Conservation (phyloP, 139 green algal species). For the Coccomyxa sp. region DNA sequence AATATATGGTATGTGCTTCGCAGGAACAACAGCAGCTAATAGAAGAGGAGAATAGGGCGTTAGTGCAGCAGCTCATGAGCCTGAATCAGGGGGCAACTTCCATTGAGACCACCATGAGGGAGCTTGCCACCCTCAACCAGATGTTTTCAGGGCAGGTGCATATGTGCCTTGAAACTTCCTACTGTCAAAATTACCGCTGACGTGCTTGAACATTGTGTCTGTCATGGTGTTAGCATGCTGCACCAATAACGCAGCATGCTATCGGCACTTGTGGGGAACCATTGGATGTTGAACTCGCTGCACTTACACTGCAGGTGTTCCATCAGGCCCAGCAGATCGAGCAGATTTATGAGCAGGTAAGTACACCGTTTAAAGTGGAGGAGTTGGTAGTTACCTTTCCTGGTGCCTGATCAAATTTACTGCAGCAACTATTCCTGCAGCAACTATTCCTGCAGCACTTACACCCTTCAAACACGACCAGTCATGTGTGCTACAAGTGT, state of each 20-base stretch:
- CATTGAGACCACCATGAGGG: constrained; percentile 59
- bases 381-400: no score
- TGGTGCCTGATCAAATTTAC: not conserved
- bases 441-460: not conserved
- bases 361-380: not conserved
- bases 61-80: constrained; percentile 53
- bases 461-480: not conserved
- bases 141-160: constrained; percentile 28
- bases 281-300: no score
- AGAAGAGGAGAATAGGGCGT: constrained; percentile 32
- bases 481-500: not conserved
- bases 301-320: constrained; percentile 41
- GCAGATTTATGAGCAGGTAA: constrained; percentile 57
- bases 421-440: not conserved
- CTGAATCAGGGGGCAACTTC: constrained; percentile 25
- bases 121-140: constrained; percentile 75
- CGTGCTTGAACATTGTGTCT: no score
- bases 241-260: no score
- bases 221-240: no score
- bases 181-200: constrained; percentile 3
- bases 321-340: constrained; percentile 76
- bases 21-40: constrained; percentile 1
- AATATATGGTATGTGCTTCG: not conserved
- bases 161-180: constrained; percentile 23
- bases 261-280: no score